Evolutionary conservation across 352 stramenopile genomes (phyloP), one percentile per base, ranked within the genome.

Genomic region (Phytopythium aichiense): DNA sequence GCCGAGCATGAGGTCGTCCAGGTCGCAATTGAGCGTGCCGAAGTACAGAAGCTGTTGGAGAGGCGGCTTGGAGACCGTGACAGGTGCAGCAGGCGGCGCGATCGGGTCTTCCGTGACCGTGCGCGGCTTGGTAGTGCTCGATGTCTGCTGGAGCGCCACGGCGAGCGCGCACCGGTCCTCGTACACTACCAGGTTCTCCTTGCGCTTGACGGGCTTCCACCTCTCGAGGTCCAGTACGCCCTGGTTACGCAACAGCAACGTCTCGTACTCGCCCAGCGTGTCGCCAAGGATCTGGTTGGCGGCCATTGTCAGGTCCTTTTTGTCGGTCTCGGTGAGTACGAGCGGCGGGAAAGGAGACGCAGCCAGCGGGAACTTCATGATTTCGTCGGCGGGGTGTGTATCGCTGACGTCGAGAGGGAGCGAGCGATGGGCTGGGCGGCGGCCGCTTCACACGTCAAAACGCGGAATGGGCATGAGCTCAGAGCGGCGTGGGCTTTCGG

Each of bases 181-280:
- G 57, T 77, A 88, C 0, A 77, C 72, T 2, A 69, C 66, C 8
- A 88, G 62, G 56, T 76, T 79, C 40, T 86, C 76, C 23, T 76
- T 77, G 0, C 65, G 68, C 56, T 80, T 81, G 58, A 88, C 63
- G 18, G 69, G 56, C 52, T 86, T 84, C 76, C 78, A 88, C 2
- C 68, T 60, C 30, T 71, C 71, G 9, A 55, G 66, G 60, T 80
- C 68, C n/a, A 88, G 30, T 11, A 69, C 61, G 25, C 74, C 73
- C 25, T 81, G 60, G 38, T 67, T 61, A 13, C 65, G 64, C 20
- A 71, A 18, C 3, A 83, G 60, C 62, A 77, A 74, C 30, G 65
- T 42, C 42, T 83, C 71, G 43, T 84, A 77, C 45, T 87, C 72
- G 15, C 60, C 59, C 57, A 84, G 64, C 2, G 67, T 80, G 31